Percentiles rank a stretch among this genome's conserved stretches.
Conservation (phyloP, 768 basidiomycete species). For the Auriscalpium microsporum region DNA sequence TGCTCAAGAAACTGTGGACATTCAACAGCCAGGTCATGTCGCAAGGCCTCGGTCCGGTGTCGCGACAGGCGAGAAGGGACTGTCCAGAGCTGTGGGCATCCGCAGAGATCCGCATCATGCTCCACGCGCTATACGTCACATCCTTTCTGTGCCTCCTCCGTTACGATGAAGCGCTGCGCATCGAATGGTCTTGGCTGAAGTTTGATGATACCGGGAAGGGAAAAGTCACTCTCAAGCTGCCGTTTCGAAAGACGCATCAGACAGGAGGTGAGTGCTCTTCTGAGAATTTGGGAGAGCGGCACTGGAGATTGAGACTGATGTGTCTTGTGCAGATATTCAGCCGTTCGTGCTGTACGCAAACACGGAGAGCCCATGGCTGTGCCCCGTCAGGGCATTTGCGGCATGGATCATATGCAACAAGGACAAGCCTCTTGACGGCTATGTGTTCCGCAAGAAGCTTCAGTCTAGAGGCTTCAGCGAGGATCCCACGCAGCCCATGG, state of each 20-base stretch:
- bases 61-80: background rate
- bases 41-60: background rate
- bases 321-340: no score
- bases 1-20: constrained; percentile 12
- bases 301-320: no score
- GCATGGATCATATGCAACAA: no score
- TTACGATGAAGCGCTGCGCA: constrained; percentile 18
- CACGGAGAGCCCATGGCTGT: no score
- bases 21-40: constrained; percentile 3
- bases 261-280: constrained; percentile 8
- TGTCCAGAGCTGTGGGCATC: constrained; percentile 14
- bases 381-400: no score
- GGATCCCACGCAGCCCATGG: no score
- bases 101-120: constrained; percentile 14
- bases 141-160: constrained; percentile 19
- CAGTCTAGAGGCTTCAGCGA: no score
- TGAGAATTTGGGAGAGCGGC: no score
- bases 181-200: constrained; percentile 14
- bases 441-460: no score
- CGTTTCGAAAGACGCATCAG: constrained; percentile 18
- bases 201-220: background rate
- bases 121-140: constrained; percentile 12
- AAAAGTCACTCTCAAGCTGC: constrained; percentile 3
- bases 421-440: no score
- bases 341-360: no score